Percentiles rank a stretch among this genome's conserved stretches.
These are phyloP conservation scores for Rickenella mellea DNA, from an alignment of 768 basidiomycete genomes.

Conservation along the genomic window DNA sequence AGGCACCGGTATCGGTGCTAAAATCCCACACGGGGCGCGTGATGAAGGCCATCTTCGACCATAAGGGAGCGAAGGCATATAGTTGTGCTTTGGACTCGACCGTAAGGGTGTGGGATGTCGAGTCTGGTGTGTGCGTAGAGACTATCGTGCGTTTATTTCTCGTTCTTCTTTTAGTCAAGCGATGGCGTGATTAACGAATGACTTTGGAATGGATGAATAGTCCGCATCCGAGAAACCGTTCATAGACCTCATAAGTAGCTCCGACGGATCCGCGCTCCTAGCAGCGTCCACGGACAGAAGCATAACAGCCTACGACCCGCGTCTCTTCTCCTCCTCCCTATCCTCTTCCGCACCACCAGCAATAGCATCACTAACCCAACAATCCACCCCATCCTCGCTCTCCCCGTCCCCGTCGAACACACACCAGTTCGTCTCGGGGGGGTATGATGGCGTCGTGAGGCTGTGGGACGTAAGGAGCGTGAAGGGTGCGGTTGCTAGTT, in stretches of 20 bases:
- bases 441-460: constrained; percentile 69
- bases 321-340: constrained; percentile 24
- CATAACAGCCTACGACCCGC: constrained; percentile 61
- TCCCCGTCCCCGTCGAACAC: constrained; percentile 19
- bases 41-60: constrained; percentile 56
- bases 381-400: constrained; percentile 63
- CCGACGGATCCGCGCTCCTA: constrained; percentile 36
- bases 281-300: constrained; percentile 70
- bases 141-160: constrained; percentile 42
- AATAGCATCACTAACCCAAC: constrained; percentile 39
- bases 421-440: constrained; percentile 59
- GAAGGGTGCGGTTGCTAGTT: constrained; percentile 53
- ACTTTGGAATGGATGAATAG: too few species aligned
- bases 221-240: constrained; percentile 67
- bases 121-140: constrained; percentile 57
- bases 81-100: constrained; percentile 90
- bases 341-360: constrained; percentile 24
- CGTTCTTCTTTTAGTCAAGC: not conserved
- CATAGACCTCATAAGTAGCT: constrained; percentile 43
- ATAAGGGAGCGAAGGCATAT: constrained; percentile 35
- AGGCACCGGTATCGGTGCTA: constrained; percentile 64
- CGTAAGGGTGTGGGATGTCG: constrained; percentile 80
- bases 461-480: constrained; percentile 73
- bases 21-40: constrained; percentile 80
- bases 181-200: too few species aligned